Conservation (phyloP, 2,329 filamentous ascomycete genomes). For the Daldinia sp. region DNA sequence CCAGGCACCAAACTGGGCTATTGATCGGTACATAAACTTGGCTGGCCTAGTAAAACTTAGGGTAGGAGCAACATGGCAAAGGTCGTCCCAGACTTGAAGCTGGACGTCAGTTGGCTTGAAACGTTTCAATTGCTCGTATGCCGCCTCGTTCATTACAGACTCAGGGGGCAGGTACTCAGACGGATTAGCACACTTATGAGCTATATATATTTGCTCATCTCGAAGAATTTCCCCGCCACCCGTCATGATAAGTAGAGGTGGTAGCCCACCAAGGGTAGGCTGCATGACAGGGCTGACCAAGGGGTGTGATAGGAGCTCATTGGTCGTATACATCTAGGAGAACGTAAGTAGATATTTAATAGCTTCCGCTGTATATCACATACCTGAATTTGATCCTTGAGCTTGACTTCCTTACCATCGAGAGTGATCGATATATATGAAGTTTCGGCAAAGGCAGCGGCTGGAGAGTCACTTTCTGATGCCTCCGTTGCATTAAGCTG, state of each 20-base stretch:
- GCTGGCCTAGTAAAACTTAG: slow-evolving; percentile 96
- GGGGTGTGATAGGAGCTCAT: slow-evolving; percentile 86
- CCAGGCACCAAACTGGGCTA: slow-evolving; percentile 95
- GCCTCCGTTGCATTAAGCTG: slow-evolving; percentile 31
- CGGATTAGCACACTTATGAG: slow-evolving; percentile 93
- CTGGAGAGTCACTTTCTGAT: slow-evolving; percentile 24
- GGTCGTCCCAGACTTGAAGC: slow-evolving; percentile 94
- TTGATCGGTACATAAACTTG: slow-evolving; percentile 93
- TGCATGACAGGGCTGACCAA: slow-evolving; percentile 91
- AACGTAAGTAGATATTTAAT: slow-evolving; percentile 32
- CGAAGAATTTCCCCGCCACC: slow-evolving; percentile 90
- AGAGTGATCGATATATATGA: slow-evolving; percentile 73
- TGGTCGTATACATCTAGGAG: slow-evolving; percentile 77
- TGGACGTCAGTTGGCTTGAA: slow-evolving; percentile 92
- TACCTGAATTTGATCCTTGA: slow-evolving; percentile 94
- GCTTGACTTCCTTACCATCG: slow-evolving; percentile 75
- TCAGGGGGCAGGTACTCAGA: slow-evolving; percentile 77
- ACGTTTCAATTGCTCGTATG: slow-evolving; percentile 68
- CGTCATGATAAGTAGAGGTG: slow-evolving; percentile 85
- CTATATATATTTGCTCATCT: slow-evolving; percentile 95
- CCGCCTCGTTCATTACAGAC: slow-evolving; percentile 71
- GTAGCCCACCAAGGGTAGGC: slow-evolving; percentile 88
- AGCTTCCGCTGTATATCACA: slow-evolving; percentile 22
- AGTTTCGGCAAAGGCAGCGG: slow-evolving; percentile 46
- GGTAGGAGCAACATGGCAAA: slow-evolving; percentile 92